Base-by-base conservation (phyloP, 2,329 filamentous ascomycete species). In the Nectriaceae sp. region DNA sequence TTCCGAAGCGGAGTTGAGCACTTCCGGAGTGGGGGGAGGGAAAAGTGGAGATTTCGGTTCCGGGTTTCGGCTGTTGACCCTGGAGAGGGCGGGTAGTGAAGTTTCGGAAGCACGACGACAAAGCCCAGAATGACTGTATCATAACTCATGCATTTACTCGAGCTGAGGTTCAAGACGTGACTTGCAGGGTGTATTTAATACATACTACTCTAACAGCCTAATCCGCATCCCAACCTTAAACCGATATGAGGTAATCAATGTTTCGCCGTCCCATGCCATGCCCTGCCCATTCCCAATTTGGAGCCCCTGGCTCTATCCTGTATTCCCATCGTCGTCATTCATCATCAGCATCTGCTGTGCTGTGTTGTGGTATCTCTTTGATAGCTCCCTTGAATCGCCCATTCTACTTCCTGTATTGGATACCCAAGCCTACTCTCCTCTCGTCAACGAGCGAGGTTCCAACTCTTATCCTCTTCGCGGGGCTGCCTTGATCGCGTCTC, bases 401-500 rank as follows among this genome's bases (percentile, higher is more conserved):
- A n/a, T n/a, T n/a, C n/a, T 41, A 62, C 45, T 63, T 49, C 43
- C 70, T 59, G 49, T 79, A 78, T 49, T 78, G 75, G 50, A 83
- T 82, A 3, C 79, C 79, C 31, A 83, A 61, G 0, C 79, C 79
- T 13, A 83, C 70, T 11, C 66, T 64, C 11, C 67, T 62, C 11
- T 72, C 68, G 22, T 74, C 73, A 15, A 65, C 56, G 44, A 70
- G 52, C 10, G 67, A 65, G 1, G 68, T 71, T 11, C 70, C 74
- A 15, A 75, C 68, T 20, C 76, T 70, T 44, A 74, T 62, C 66
- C 75, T 82, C 66, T 83, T 83, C 1, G 73, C 67, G 21, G 79
- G 78, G 57, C 76, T 81, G 5, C 67, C 65, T 21, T 70, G 61
- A 11, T 64, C 62, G 21, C 71, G 69, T 20, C 64, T 64, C 36